A percentile compares a stretch with the other conserved stretches of the same genome.
Evolutionary conservation across 2,329 filamentous ascomycete genomes (phyloP).

Genomic region (Monosporascus cannonballus): DNA sequence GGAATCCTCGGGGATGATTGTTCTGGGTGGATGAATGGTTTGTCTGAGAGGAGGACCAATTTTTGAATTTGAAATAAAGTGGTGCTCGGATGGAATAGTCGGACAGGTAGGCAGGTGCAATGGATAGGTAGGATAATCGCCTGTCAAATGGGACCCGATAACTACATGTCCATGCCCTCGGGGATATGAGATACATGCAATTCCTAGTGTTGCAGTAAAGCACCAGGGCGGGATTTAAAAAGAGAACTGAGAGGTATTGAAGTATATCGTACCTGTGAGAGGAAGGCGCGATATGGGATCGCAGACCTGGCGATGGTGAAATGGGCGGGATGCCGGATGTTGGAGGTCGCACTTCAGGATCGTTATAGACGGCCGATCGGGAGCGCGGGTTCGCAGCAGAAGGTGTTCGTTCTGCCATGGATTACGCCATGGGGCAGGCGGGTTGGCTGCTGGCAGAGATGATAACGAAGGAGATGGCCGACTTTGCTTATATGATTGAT

Average conservation of each 20-base stretch:
- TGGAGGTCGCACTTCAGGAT: constrained; percentile 44
- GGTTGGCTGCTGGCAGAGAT: constrained; percentile 8
- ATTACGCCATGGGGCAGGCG: constrained; percentile 58
- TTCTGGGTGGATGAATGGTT: neutral
- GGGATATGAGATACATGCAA: too few relatives aligned
- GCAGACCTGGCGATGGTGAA: constrained; percentile 7
- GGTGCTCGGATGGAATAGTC: neutral
- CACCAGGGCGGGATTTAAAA: neutral
- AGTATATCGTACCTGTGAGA: constrained; percentile 23
- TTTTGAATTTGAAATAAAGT: neutral
- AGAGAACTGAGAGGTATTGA: neutral
- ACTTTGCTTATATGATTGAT: too few relatives aligned
- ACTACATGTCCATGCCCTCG: too few relatives aligned
- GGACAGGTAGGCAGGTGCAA: neutral
- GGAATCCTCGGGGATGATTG: neutral
- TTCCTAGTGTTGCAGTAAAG: too few relatives aligned
- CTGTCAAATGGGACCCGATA: too few relatives aligned
- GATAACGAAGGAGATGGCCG: neutral
- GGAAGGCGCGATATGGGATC: constrained; percentile 14
- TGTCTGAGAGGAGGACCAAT: too few relatives aligned
- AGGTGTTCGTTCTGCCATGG: constrained; percentile 59
- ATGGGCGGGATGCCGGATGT: constrained; percentile 14
- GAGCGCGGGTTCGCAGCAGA: constrained; percentile 40
- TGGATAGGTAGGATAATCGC: neutral
- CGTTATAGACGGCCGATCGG: constrained; percentile 50